Base-by-base conservation (phyloP, 176 grass and related monocot species). In the Phragmites australis region DNA sequence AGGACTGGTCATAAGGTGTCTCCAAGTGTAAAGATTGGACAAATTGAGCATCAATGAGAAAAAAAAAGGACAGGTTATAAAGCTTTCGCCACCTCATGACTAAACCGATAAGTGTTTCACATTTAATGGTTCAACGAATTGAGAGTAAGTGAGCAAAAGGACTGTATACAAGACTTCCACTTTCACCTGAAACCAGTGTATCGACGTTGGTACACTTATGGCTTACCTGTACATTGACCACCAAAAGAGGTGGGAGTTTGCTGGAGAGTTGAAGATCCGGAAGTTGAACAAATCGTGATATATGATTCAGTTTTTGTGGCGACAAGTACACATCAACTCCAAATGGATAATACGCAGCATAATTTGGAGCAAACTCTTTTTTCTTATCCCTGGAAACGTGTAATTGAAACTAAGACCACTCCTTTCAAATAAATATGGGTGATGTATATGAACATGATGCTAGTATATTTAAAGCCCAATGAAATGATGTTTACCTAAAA, bases 151-250 rank as follows among this genome's bases (percentile, higher is more conserved):
- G 17, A 75, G 53, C 27, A 75, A 57, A 64, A 32, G 34, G 17
- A 53, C 21, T 41, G 5, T 8, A 6, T 52, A 47, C 21, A 76
- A 55, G 85, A n/a, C n/a, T n/a, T n/a, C n/a, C n/a, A 76, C 13
- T 21, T 84, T 81, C 6, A 61, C 26, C 40, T 4, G 18, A 77
- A 62, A 67, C 4, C 3, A 29, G 31, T 11, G 26, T 5, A 54
- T 61, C 39, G 32, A 49, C n/a, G 54, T 40, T 62, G 30, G 53
- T 29, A 51, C 23, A 54, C 25, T 43, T 87, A 43, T 55, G 29
- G n/a, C 53, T 31, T 49, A 93, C 97, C 93, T 99, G 97, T 87
- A 95, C 82, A 93, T 99, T 99, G 53, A 99, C 93, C 40, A 99
- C 87, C 78, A 99, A 88, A 82, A 99, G 84, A 72, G 86, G 75